Conservation (phyloP, 345 rosid species). For the Murraya koenigii region DNA sequence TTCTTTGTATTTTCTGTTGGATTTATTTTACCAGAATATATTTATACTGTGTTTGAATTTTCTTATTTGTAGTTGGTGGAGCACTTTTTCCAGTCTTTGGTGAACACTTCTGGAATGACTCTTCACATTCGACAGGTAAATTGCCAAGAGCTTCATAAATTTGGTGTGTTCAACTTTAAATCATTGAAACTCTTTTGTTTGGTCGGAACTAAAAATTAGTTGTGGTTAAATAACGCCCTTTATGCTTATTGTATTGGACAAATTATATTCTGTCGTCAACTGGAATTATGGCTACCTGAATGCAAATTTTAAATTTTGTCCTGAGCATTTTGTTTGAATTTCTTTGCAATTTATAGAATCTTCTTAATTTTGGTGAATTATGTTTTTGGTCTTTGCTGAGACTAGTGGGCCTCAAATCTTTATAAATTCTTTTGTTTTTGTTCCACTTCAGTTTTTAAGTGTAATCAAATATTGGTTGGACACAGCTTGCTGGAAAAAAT, state of each 20-base stretch:
- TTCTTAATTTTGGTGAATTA: background rate
- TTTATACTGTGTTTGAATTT: background rate
- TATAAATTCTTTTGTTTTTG: background rate
- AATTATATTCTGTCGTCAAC: background rate
- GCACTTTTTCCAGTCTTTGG: constrained; percentile 90
- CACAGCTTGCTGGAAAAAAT: constrained; percentile 85
- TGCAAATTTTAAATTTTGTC: background rate
- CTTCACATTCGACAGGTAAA: constrained; percentile 91
- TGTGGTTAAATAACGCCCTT: background rate
- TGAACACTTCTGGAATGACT: constrained; percentile 93
- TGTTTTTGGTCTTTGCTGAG: background rate
- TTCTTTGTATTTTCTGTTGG: background rate
- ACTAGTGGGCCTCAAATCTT: background rate
- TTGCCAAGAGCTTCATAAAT: background rate
- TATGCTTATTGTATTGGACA: background rate
- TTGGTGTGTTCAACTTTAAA: background rate
- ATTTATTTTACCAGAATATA: constrained; percentile 1
- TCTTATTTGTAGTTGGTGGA: constrained; percentile 69
- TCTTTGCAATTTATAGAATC: background rate
- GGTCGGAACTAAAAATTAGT: background rate
- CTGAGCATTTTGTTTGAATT: background rate
- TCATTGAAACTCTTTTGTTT: background rate
- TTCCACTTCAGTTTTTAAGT: background rate
- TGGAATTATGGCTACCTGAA: background rate
- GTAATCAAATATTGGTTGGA: constrained; percentile 11